Evolutionary conservation across 371 early-diverging fungal species (phyloP), one percentile per base, ranked within the genome.

Genomic region (Furculomyces boomerangus): DNA sequence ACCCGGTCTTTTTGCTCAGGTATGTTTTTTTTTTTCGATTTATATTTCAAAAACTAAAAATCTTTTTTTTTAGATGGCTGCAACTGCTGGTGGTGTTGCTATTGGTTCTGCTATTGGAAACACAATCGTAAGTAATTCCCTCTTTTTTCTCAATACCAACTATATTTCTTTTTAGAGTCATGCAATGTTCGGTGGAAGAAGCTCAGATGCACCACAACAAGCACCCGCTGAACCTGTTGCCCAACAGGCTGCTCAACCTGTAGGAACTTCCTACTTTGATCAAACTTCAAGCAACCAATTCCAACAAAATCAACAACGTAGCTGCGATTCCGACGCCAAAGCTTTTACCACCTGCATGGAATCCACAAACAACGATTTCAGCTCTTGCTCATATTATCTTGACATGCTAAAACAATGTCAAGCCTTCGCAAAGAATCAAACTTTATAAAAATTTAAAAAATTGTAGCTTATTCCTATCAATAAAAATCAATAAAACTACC

Each of bases 51-150:
- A 37, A 13, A 51, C 31, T 27, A 54, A 50, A 27, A 8, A 49
- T n/a, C 24, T 22, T 29, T 50, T 20, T 24, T 26, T 26, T 55
- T 55, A 56, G 61, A 83, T 88, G 86, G 91, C 90, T 22, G 71
- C 88, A 20, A 91, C 90, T 25, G 94, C 91, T 37, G 94, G 86
- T 52, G 90, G 90, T 71, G 90, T 91, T 49, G 94, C 91, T 55
- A 83, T 90, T 25, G 93, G 91, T 58, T 77, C 78, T 30, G 79
- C 89, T 29, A 78, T 84, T 27, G 87, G 84, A 46, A 83, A 82
- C 57, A 76, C 75, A 30, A 57, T 84, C 50, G 84, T 82, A 71
- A 72, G 77, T 72, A 40, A 10, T 24, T 47, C 40, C 44, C 49
- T 29, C 32, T 0, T 30, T 27, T 45, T 45, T 27, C 24, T 13